Base-by-base conservation (phyloP, 106 monocot genomes). In the Dioscorea alata region DNA sequence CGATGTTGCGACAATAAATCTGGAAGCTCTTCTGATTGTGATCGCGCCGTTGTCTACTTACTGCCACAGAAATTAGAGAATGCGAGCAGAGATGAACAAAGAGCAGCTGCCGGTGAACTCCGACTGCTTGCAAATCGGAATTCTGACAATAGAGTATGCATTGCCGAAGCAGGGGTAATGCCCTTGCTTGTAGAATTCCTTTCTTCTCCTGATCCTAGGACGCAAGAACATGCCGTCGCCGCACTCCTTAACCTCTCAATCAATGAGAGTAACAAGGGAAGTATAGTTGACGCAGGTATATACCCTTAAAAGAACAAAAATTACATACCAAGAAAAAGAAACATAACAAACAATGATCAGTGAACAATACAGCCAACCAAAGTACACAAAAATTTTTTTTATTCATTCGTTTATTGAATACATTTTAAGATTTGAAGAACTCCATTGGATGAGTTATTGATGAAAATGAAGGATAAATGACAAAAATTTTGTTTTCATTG, bases 181-280 rank as follows among this genome's bases (percentile, higher is more conserved):
- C 77, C 80, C 15, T 64, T 80, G 22, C 85, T 85, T 48, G 71
- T 81, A 59, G 25, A 66, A n/a, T 66, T 71, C 6, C 63, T 84
- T 12, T 64, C 76, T 31, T 80, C 76, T 33, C 48, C 69, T 7
- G 84, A 81, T 76, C 23, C 76, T n/a, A 74, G 85, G 58, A 84
- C 73, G 20, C 85, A 85, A 49, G 85, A 81, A 66, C 80, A 85
- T 70, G 74, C 85, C 15, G 85, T 85, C 49, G 81, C 85, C 8
- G 77, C 80, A 8, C 68, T 85, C 5, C 81, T 85, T 12, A 85
- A 85, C 59, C 81, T 85, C n/a, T 85, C 84, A 8, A 84, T 84
- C 57, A 76, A 84, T 35, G 80, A 80, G 31, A 76, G 28, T 17
- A 84, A 84, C 70, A 84, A 84, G 53, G 23, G 56, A n/a, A 69